Conservation (phyloP, 352 stramenopile genomes). For the Hyaloperonospora arabidopsidis region DNA sequence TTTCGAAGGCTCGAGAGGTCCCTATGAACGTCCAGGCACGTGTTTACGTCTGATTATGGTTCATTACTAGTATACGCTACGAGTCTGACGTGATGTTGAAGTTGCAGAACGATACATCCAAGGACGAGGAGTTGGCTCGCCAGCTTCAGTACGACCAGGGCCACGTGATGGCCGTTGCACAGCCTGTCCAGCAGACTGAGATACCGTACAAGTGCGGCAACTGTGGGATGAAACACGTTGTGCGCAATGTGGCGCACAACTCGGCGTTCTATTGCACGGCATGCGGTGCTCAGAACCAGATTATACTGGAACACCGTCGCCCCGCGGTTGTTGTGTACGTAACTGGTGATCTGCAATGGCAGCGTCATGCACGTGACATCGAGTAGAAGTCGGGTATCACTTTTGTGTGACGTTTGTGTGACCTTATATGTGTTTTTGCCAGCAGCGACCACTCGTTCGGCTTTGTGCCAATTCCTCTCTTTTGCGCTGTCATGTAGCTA, state of each 20-base stretch:
- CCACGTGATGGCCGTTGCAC: conserved; percentile 29
- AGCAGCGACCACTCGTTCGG: conserved; percentile 30
- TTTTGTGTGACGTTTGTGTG: not conserved
- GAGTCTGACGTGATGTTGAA: not conserved
- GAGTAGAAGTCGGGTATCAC: too few species aligned
- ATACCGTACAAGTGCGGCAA: conserved; percentile 58
- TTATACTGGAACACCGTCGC: conserved; percentile 34
- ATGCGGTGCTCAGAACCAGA: conserved; percentile 57
- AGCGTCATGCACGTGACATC: too few species aligned
- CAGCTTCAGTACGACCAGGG: conserved; percentile 49
- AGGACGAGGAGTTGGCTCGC: conserved; percentile 47
- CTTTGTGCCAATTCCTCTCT: conserved; percentile 54
- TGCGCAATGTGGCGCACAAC: conserved; percentile 49
- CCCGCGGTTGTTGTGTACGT: conserved; percentile 49
- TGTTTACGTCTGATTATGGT: not conserved
- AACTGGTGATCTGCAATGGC: too few species aligned
- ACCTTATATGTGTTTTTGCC: not conserved
- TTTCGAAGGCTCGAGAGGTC: conserved; percentile 11
- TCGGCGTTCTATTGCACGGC: conserved; percentile 52
- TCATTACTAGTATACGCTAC: not conserved
- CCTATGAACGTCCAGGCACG: conserved; percentile 16
- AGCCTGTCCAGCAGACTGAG: conserved; percentile 29
- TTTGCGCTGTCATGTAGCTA: conserved; percentile 55
- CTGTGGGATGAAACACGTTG: conserved; percentile 51
- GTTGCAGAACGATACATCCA: conserved; percentile 27